Percentiles rank a stretch among this genome's conserved stretches.
These are phyloP conservation scores for Plasmodium vivax DNA, from an alignment of 169 alveolate genomes.

Conservation along the genomic window DNA sequence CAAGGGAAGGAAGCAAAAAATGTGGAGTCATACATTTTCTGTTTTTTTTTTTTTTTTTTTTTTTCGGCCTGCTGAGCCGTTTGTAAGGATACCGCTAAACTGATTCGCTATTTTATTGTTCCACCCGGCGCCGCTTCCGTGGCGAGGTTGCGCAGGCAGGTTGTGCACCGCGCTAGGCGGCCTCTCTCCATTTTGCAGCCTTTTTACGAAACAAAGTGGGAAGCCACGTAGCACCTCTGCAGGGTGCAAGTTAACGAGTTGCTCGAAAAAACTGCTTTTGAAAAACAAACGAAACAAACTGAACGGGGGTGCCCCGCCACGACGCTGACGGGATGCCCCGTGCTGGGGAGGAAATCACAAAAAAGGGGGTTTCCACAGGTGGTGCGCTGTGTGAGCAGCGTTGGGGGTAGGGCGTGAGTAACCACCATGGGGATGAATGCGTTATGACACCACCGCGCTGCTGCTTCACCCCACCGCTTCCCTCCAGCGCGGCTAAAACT, in stretches of 20 bases:
- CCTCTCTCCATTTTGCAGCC: not conserved
- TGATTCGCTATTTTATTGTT: too few relatives aligned
- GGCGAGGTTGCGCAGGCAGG: too few relatives aligned
- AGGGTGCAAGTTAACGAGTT: not conserved
- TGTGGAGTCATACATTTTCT: not conserved
- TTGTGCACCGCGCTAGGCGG: not conserved
- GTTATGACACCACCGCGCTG: not conserved
- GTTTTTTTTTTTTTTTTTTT: not conserved
- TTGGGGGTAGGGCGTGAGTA: not conserved
- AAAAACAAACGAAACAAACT: not conserved
- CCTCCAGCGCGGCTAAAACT: constrained; percentile 6
- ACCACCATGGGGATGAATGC: not conserved
- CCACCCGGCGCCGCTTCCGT: too few relatives aligned
- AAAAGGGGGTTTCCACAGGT: not conserved
- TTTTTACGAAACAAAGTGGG: not conserved
- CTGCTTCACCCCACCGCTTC: not conserved
- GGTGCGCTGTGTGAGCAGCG: not conserved
- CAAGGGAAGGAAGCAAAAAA: not conserved
- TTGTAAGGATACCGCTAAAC: too few relatives aligned
- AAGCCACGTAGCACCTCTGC: not conserved
- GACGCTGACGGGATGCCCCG: not conserved
- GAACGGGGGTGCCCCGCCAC: not conserved
- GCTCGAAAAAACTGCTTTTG: not conserved
- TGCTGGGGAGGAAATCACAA: not conserved
- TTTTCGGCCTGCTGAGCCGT: too few relatives aligned